Conservation (phyloP, 1,139 yeast species). For the Yamadazyma triangularis region DNA sequence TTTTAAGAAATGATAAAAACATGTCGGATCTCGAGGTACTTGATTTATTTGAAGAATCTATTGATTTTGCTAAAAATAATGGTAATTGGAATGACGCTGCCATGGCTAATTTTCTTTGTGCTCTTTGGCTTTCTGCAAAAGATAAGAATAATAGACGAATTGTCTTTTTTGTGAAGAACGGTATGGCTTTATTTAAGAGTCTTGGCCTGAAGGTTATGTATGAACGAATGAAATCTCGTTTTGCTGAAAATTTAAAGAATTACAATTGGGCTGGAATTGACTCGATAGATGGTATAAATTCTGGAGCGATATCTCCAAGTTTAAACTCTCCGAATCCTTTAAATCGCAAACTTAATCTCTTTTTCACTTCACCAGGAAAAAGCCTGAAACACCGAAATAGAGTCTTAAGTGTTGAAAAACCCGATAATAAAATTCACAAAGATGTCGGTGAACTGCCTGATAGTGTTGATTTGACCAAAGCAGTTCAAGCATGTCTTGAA, state of each 20-base stretch:
- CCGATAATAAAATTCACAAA: neutral
- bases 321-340: slow-evolving; percentile 7
- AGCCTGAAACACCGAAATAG: neutral
- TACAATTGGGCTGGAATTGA: slow-evolving; percentile 32
- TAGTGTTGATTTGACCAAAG: slow-evolving; percentile 18
- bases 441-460: neutral
- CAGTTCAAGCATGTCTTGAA: slow-evolving; percentile 43
- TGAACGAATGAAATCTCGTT: slow-evolving; percentile 13
- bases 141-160: slow-evolving; percentile 19
- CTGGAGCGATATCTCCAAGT: neutral
- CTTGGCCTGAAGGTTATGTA: slow-evolving; percentile 14
- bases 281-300: slow-evolving; percentile 1
- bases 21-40: slow-evolving; percentile 29
- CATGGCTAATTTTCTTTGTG: slow-evolving; percentile 41
- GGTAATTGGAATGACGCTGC: slow-evolving; percentile 39
- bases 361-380: slow-evolving; percentile 3
- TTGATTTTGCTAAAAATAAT: slow-evolving; percentile 29
- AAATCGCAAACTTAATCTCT: slow-evolving; percentile 5
- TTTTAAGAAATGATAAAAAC: slow-evolving; percentile 15
- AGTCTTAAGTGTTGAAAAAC: neutral
- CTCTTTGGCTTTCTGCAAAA: slow-evolving; percentile 37
- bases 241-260: slow-evolving; percentile 15
- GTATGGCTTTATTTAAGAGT: slow-evolving; percentile 16
- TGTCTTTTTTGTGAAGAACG: slow-evolving; percentile 16
- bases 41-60: slow-evolving; percentile 46